These are phyloP conservation scores for Blastocladiella emersonii DNA, from an alignment of 371 early-diverging fungal genomes.

Conservation along the genomic window DNA sequence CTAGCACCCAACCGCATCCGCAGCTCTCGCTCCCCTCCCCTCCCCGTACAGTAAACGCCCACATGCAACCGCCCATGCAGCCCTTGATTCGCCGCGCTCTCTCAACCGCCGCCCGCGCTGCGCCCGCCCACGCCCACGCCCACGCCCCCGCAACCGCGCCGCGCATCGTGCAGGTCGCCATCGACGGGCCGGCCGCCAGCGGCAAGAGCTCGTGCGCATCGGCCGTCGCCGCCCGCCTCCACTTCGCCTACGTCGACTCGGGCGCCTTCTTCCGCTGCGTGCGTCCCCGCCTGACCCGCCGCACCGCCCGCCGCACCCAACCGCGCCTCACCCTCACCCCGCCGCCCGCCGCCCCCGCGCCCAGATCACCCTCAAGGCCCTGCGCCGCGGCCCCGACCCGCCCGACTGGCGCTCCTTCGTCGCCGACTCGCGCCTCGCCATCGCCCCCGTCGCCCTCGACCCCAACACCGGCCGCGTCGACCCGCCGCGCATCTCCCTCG, in stretches of 20 bases:
- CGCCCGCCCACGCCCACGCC: too few relatives aligned
- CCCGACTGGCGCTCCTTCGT: constrained; percentile 8
- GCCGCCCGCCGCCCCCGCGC: constrained; percentile 42
- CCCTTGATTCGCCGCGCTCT: too few relatives aligned
- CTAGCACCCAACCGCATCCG: too few relatives aligned
- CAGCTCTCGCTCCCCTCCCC: too few relatives aligned
- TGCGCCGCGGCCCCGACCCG: constrained; percentile 24
- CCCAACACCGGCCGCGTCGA: constrained; percentile 9
- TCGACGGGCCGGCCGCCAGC: constrained; percentile 86
- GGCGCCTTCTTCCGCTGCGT: constrained; percentile 35
- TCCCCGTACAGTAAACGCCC: too few relatives aligned
- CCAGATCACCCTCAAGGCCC: constrained; percentile 42
- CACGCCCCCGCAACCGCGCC: too few relatives aligned
- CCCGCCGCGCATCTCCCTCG: constrained; percentile 32
- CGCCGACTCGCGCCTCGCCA: constrained; percentile 17
- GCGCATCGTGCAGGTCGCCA: constrained; percentile 60
- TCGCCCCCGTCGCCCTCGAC: constrained; percentile 13
- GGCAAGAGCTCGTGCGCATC: constrained; percentile 82
- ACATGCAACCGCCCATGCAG: too few relatives aligned
- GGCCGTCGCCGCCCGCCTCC: constrained; percentile 50
- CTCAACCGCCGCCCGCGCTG: too few relatives aligned
- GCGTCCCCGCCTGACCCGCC: constrained; percentile 9
- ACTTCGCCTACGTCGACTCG: constrained; percentile 70
- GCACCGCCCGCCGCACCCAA: not conserved
- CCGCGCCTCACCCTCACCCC: constrained; percentile 16